Conservation (phyloP, 2,329 filamentous ascomycete species). For the Sporothrix brasiliensis region DNA sequence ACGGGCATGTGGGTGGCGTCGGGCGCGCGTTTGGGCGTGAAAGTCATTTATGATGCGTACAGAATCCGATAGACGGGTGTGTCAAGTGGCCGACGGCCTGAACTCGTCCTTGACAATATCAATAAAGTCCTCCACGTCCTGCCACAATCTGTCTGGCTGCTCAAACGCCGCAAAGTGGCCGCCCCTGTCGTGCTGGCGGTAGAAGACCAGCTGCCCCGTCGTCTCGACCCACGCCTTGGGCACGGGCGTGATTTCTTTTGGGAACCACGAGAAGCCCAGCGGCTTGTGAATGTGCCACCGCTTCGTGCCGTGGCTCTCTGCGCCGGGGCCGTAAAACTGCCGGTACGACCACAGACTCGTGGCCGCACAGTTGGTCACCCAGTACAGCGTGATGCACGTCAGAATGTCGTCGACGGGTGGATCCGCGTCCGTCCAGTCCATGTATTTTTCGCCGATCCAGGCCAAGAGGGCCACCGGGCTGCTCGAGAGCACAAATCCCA, state of each 20-base stretch:
- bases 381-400: constrained; percentile 18
- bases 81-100: too few species aligned
- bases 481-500: constrained; percentile 1
- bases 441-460: constrained; percentile 8
- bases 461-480: neutral
- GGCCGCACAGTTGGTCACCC: constrained; percentile 12
- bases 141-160: constrained; percentile 2
- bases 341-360: constrained; percentile 15
- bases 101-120: neutral
- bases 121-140: constrained; percentile 14
- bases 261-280: constrained; percentile 14
- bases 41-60: constrained; percentile 9
- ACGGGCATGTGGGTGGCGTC: constrained; percentile 15
- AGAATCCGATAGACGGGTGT: neutral
- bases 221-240: constrained; percentile 16
- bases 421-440: constrained; percentile 8
- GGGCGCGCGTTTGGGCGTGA: neutral
- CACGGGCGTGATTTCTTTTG: neutral
- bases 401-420: neutral
- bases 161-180: constrained; percentile 7
- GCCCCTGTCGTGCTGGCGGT: neutral
- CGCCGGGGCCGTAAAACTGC: constrained; percentile 3
- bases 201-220: neutral
- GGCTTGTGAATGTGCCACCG: constrained; percentile 9
- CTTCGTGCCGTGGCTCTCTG: neutral